Evolutionary conservation across 148 eudicot species (phyloP).

Genomic region (Selenicereus undatus): DNA sequence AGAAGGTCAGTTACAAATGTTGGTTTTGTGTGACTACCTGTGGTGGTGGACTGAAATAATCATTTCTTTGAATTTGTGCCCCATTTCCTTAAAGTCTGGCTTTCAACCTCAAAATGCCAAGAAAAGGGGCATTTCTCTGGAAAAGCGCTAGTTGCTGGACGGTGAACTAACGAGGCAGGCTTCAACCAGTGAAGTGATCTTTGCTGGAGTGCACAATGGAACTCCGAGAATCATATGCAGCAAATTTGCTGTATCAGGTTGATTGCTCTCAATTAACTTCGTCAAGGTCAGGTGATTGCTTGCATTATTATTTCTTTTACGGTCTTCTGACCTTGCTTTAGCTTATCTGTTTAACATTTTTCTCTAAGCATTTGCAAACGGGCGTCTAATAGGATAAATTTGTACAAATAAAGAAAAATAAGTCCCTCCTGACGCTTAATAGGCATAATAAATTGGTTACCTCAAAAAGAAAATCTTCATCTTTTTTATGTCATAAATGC

Average conservation of each 20-base stretch:
- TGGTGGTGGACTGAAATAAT: background rate
- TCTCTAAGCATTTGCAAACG: background rate
- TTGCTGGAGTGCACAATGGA: background rate
- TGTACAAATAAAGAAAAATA: background rate
- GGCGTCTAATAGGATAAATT: background rate
- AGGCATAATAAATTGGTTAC: background rate
- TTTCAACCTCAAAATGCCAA: background rate
- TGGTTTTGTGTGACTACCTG: background rate
- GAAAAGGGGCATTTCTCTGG: slow-evolving; percentile 15
- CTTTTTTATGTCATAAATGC: background rate
- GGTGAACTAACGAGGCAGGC: background rate
- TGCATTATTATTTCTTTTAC: background rate
- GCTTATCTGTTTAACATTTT: background rate
- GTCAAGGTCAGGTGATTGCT: background rate
- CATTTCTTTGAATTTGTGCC: background rate
- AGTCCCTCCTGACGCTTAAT: background rate
- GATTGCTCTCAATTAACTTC: too few relatives aligned
- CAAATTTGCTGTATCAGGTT: too few relatives aligned
- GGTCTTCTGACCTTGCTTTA: background rate
- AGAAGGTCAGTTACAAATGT: slow-evolving; percentile 18
- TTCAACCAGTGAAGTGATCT: slow-evolving; percentile 6
- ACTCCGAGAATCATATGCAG: background rate
- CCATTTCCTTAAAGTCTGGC: background rate
- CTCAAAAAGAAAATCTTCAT: background rate
- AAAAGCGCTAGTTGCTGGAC: background rate